These are phyloP conservation scores for Leptodontidium sp. DNA, from an alignment of 2,329 filamentous ascomycete species.

Conservation along the genomic window DNA sequence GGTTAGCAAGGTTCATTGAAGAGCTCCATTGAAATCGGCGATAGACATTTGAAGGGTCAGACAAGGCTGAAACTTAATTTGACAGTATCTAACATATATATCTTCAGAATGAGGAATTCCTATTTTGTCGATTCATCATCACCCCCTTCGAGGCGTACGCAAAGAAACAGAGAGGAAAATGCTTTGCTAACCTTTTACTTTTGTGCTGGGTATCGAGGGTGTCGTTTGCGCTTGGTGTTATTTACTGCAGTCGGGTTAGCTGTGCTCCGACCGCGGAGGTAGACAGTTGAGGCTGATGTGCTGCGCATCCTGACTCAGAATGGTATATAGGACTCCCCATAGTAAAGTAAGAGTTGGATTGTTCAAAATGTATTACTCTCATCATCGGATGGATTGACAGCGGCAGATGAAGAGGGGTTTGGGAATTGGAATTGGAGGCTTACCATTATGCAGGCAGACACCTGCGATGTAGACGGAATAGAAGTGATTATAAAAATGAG, in stretches of 20 bases:
- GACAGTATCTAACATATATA: constrained; percentile 49
- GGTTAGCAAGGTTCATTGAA: constrained; percentile 36
- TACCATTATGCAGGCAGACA: constrained; percentile 29
- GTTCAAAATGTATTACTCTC: constrained; percentile 51
- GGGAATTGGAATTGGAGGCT: constrained; percentile 17
- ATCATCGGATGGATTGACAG: constrained; percentile 46
- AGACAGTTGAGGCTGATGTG: not conserved
- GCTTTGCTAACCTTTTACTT: constrained; percentile 43
- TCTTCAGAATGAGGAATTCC: constrained; percentile 50
- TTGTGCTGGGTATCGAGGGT: not conserved
- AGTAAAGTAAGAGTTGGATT: constrained; percentile 54
- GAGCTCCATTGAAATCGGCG: constrained; percentile 4
- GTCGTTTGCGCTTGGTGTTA: not conserved
- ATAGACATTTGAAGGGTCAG: constrained; percentile 46
- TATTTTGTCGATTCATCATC: constrained; percentile 49
- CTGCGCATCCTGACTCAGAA: constrained; percentile 44
- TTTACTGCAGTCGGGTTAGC: constrained; percentile 19
- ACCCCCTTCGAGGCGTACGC: constrained; percentile 39
- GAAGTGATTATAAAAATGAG: not conserved
- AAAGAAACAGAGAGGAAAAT: constrained; percentile 25
- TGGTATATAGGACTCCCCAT: constrained; percentile 48
- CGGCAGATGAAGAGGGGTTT: constrained; percentile 16
- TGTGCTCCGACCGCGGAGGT: not conserved
- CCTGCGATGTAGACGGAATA: constrained; percentile 1
- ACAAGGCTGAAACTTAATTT: constrained; percentile 55